These are phyloP conservation scores for Salvia sclarea DNA, from an alignment of 305 asterid genomes.

Conservation along the genomic window DNA sequence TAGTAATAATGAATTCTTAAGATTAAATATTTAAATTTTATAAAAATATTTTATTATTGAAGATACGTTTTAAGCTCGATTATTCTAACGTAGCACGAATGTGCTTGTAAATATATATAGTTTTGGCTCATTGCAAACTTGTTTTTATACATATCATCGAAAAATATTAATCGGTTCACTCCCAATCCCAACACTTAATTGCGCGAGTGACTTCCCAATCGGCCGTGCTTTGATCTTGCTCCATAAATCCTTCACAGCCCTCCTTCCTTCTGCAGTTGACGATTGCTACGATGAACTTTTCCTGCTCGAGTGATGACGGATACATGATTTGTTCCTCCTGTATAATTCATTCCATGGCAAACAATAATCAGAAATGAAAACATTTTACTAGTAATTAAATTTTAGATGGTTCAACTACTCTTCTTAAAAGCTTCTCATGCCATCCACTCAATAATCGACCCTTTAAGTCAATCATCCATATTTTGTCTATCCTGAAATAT, in stretches of 20 bases:
- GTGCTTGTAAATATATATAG: neutral
- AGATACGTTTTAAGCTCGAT: neutral
- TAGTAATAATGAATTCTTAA: too few relatives aligned
- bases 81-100: neutral
- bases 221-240: constrained; percentile 31
- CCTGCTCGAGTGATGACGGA: constrained; percentile 76
- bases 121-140: neutral
- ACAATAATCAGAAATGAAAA: neutral
- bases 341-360: neutral
- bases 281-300: constrained; percentile 65
- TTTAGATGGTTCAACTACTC: neutral
- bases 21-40: too few relatives aligned
- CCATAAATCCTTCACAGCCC: constrained; percentile 22
- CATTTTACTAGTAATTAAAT: neutral
- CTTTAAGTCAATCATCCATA: too few relatives aligned
- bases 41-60: too few relatives aligned
- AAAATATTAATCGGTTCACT: constrained; percentile 10
- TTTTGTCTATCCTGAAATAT: too few relatives aligned
- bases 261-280: constrained; percentile 52
- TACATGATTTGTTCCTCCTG: constrained; percentile 97
- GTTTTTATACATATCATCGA: neutral
- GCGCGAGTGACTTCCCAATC: constrained; percentile 91
- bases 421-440: neutral
- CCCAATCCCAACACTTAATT: constrained; percentile 42
- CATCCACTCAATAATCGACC: too few relatives aligned